Conservation (phyloP, 2,329 filamentous ascomycete genomes). For the Sclerotinia spermophila region DNA sequence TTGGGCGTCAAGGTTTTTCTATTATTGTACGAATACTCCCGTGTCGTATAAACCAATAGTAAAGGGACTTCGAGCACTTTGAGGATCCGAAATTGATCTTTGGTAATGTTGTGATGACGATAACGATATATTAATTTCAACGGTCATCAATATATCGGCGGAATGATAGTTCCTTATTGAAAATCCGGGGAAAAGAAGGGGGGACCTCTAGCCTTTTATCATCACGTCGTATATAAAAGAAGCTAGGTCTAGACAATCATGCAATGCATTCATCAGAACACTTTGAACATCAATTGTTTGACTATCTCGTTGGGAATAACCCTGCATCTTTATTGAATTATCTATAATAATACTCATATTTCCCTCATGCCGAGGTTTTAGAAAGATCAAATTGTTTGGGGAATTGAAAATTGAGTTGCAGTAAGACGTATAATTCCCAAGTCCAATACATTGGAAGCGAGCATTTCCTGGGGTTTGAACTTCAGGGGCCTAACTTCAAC, state of each 20-base stretch:
- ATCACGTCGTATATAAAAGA: not conserved
- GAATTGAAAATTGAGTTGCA: not conserved
- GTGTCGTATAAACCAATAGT: not conserved
- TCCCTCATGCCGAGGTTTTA: not conserved
- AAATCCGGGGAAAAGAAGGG: constrained; percentile 17
- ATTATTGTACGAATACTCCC: not conserved
- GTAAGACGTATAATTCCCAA: not conserved
- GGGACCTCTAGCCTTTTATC: constrained; percentile 1
- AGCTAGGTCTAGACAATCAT: constrained; percentile 5
- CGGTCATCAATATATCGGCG: not conserved
- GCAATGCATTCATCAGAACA: not conserved
- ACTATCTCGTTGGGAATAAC: not conserved
- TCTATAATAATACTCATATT: not conserved
- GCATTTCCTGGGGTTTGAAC: not conserved
- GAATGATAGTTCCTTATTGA: not conserved
- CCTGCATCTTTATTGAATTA: not conserved
- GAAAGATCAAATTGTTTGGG: not conserved
- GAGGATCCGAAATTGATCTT: not conserved
- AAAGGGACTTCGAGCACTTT: not conserved
- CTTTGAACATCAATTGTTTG: not conserved
- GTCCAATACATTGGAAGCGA: constrained; percentile 1
- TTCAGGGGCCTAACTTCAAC: not conserved
- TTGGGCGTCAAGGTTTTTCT: constrained; percentile 6
- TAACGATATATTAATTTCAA: not conserved
- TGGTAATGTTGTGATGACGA: not conserved